These are phyloP conservation scores for Typha latifolia DNA, from an alignment of 176 grass and related monocot species.

Conservation along the genomic window DNA sequence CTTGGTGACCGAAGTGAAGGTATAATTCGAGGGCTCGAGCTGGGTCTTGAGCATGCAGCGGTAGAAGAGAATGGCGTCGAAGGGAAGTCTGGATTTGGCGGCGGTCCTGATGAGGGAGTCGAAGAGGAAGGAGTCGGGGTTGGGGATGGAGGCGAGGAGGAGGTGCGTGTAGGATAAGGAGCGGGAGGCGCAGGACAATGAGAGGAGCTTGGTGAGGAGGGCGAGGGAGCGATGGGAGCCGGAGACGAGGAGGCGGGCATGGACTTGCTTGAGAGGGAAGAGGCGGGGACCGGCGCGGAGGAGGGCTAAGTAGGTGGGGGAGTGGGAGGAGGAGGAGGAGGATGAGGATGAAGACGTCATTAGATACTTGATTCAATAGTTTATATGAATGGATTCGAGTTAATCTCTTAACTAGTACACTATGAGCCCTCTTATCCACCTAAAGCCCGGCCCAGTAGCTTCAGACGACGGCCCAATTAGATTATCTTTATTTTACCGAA, in stretches of 20 bases:
- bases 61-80: conserved; percentile 35
- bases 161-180: conserved; percentile 24
- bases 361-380: not conserved
- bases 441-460: too few species aligned
- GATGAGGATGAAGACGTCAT: not conserved
- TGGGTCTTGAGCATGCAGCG: conserved; percentile 27
- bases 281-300: conserved; percentile 34
- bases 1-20: conserved; percentile 43
- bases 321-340: conserved; percentile 1
- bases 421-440: too few species aligned
- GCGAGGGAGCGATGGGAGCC: conserved; percentile 25
- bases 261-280: conserved; percentile 37
- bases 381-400: too few species aligned
- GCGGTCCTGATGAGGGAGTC: conserved; percentile 25
- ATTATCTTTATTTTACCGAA: too few species aligned
- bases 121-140: conserved; percentile 43
- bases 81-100: conserved; percentile 19
- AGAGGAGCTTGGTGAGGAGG: conserved; percentile 42
- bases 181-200: conserved; percentile 10
- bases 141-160: conserved; percentile 29
- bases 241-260: conserved; percentile 39
- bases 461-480: too few species aligned
- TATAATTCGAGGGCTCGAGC: conserved; percentile 37
- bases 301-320: conserved; percentile 43
- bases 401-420: too few species aligned